A percentile compares a stretch with the other conserved stretches of the same genome.
Evolutionary conservation across 495 filamentous ascomycete species (phyloP).

Genomic region (Astrothelium subdiscretum): DNA sequence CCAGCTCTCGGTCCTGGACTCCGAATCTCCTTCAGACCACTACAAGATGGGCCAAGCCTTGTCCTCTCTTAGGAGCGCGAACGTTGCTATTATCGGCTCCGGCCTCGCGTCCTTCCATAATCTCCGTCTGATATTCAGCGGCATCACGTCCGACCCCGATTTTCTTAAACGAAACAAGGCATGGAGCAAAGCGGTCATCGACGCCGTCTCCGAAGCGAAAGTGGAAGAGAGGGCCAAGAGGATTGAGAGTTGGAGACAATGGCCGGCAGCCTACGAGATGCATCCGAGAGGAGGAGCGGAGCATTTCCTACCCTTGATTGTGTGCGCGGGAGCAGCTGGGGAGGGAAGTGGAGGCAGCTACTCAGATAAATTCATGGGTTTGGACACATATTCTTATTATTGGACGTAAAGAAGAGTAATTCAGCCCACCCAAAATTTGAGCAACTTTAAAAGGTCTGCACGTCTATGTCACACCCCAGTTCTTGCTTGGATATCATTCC

Average conservation of each 20-base stretch:
- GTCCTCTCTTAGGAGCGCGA: slow-evolving; percentile 14
- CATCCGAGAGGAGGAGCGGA: slow-evolving; percentile 25
- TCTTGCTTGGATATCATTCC: too few species aligned
- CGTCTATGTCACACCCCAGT: too few species aligned
- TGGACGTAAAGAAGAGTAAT: too few species aligned
- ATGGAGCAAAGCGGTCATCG: slow-evolving; percentile 19
- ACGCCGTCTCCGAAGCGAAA: slow-evolving; percentile 13
- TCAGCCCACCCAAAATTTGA: too few species aligned
- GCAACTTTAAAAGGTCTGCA: too few species aligned
- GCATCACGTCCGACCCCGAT: slow-evolving; percentile 3
- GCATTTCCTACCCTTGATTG: slow-evolving; percentile 26
- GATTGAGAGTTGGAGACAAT: slow-evolving; percentile 20
- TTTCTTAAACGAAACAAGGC: slow-evolving; percentile 17
- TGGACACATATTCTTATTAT: slow-evolving; percentile 30
- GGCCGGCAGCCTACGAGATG: slow-evolving; percentile 22
- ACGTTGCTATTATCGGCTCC: slow-evolving; percentile 25
- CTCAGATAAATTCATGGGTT: slow-evolving; percentile 25
- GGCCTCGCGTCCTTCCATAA: slow-evolving; percentile 27
- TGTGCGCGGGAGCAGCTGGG: slow-evolving; percentile 23
- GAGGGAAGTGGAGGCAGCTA: slow-evolving; percentile 22
- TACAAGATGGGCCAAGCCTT: slow-evolving; percentile 24
- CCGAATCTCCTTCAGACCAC: slow-evolving; percentile 20
- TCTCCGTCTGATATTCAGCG: slow-evolving; percentile 21
- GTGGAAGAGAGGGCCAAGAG: slow-evolving; percentile 11
- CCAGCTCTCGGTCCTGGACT: slow-evolving; percentile 24